These are phyloP conservation scores for Vitis cinerea DNA, from an alignment of 164 flowering plant genomes.

Conservation along the genomic window DNA sequence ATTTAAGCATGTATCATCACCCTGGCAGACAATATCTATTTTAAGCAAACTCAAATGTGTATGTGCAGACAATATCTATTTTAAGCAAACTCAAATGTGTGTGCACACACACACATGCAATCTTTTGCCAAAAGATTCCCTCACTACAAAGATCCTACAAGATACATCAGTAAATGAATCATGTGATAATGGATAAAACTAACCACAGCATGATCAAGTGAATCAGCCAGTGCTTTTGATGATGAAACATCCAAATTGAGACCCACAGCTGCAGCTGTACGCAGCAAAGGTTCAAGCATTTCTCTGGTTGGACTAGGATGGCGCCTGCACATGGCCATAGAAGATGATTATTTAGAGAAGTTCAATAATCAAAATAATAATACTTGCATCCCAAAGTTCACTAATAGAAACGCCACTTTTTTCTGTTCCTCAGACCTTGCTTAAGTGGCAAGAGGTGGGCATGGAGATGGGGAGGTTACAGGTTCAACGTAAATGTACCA, in stretches of 20 bases:
- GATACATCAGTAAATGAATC: background rate
- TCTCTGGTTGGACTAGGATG: constrained; percentile 95
- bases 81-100: too few relatives aligned
- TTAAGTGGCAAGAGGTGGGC: too few relatives aligned
- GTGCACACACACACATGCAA: background rate
- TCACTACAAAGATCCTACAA: background rate
- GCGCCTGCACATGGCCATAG: constrained; percentile 55
- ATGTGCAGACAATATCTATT: too few relatives aligned
- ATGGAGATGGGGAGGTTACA: too few relatives aligned
- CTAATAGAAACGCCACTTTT: too few relatives aligned
- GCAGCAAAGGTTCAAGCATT: constrained; percentile 94
- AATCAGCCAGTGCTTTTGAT: constrained; percentile 95
- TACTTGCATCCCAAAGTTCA: background rate
- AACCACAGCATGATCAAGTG: constrained; percentile 95
- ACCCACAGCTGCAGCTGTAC: constrained; percentile 90
- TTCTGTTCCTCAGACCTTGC: too few relatives aligned
- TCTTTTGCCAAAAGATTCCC: background rate
- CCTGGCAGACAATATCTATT: too few relatives aligned
- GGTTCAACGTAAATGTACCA: too few relatives aligned
- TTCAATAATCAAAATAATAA: background rate
- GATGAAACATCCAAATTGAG: constrained; percentile 82
- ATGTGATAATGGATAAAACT: constrained; percentile 6
- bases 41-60: too few relatives aligned
- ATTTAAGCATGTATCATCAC: too few relatives aligned
- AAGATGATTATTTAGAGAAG: background rate